Base-by-base conservation (phyloP, 1,139 yeast genomes). In the Debaryomyces fabryi region DNA sequence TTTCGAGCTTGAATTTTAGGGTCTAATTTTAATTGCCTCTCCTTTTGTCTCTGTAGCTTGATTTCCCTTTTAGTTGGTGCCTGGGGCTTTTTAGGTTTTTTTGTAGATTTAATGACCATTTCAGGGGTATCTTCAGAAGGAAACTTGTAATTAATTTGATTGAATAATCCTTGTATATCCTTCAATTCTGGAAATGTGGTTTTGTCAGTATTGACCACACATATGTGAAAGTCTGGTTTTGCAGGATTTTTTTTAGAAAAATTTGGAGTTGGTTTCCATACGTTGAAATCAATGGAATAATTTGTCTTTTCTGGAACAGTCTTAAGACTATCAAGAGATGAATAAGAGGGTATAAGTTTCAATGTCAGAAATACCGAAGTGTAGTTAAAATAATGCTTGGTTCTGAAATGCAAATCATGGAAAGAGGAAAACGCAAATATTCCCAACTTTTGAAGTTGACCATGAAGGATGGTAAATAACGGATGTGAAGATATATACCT, bases 231-330 rank as follows among this genome's bases (percentile, higher is more conserved):
- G 63, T 92, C 93, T 0, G 97, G 96, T 1, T 62, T 54, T 0
- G 89, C 87, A 0, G 92, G 91, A 27, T 64, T 61, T 39, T 82
- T 83, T 59, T 91, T 91, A 49, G 83, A 83, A 67, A 88, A 92
- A 8, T 64, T 67, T 0, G 86, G 80, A 2, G 78, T 72, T 0
- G 98, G 98, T 64, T 88, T 91, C 97, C 97, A 92, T 1, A 89
- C 89, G 58, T 87, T 78, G 58, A 76, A 91, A 1, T 76, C 67
- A 1, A 78, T 60, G 2, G 53, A 42, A 27, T 49, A 45, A 5
- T 39, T 35, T 1, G 42, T 23, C 24, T 47, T 46, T 5, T 42
- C 33, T 21, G 47, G 38, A 2, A 37, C 13, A 58, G 25, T 52
- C 53, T 32, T 42, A 23, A 59, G 45, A 20, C 60, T 53, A 15